Evolutionary conservation across 1,139 yeast genomes (phyloP).

Genomic region (Hyphopichia khmerensis): DNA sequence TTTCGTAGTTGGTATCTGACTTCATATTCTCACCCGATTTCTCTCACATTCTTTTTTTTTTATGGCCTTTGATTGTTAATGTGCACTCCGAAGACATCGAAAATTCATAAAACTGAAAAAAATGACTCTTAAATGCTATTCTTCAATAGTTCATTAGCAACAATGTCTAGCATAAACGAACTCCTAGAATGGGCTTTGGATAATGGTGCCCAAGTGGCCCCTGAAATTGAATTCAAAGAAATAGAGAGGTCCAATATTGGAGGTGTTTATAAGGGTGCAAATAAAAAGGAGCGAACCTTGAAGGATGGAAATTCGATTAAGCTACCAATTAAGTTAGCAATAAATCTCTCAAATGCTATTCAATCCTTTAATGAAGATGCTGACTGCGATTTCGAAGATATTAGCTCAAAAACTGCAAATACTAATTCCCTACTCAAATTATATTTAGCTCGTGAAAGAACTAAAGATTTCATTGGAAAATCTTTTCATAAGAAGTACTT

Average conservation of each 20-base stretch:
- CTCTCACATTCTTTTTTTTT: neutral
- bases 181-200: constrained; percentile 50
- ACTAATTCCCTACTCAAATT: constrained; percentile 49
- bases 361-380: constrained; percentile 27
- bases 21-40: neutral
- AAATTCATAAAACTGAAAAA: neutral
- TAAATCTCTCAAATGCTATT: constrained; percentile 46
- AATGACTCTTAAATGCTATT: neutral
- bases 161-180: neutral
- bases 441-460: constrained; percentile 40
- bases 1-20: no score
- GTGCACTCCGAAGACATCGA: constrained; percentile 1
- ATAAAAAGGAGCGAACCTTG: neutral
- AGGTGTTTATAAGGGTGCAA: constrained; percentile 24
- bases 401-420: constrained; percentile 22
- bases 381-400: constrained; percentile 14
- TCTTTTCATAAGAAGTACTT: constrained; percentile 52
- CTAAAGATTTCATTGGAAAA: constrained; percentile 9
- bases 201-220: constrained; percentile 46
- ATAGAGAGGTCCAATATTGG: constrained; percentile 34
- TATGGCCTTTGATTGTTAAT: neutral
- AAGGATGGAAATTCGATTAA: constrained; percentile 19
- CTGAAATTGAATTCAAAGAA: constrained; percentile 20
- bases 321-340: constrained; percentile 38
- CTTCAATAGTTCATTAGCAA: neutral